Conservation (phyloP, 148 eudicot species). For the Amaranthus cruentus region DNA sequence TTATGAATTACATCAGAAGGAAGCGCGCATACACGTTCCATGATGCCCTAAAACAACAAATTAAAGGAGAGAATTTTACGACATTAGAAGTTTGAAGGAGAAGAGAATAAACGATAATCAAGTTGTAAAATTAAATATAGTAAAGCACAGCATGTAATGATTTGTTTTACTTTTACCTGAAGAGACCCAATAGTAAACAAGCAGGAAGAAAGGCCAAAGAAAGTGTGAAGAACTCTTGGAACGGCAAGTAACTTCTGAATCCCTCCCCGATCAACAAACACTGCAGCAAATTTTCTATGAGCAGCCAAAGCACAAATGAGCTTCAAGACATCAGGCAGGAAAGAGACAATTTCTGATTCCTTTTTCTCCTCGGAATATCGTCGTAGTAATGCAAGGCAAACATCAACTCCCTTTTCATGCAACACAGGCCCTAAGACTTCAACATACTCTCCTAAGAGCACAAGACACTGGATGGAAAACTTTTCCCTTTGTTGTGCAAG, state of each 20-base stretch:
- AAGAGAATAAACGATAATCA: conserved; percentile 7
- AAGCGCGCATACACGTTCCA: conserved; percentile 96
- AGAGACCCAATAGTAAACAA: conserved; percentile 91
- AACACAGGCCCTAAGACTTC: conserved; percentile 94
- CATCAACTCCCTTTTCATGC: conserved; percentile 97
- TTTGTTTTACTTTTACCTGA: conserved; percentile 68
- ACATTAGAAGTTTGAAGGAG: not conserved
- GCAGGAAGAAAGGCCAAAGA: conserved; percentile 88
- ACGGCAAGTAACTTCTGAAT: conserved; percentile 79
- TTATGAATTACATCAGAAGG: conserved; percentile 67
- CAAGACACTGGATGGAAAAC: conserved; percentile 88
- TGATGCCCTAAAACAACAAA: conserved; percentile 56
- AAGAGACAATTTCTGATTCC: conserved; percentile 37
- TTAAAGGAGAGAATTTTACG: not conserved
- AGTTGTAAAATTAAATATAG: not conserved
- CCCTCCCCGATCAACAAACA: conserved; percentile 95
- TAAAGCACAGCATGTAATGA: conserved; percentile 4
- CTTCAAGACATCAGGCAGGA: conserved; percentile 85
- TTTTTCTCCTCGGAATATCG: conserved; percentile 51
- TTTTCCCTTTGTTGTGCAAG: conserved; percentile 73
- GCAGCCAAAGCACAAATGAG: conserved; percentile 88
- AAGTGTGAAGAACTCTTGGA: conserved; percentile 71
- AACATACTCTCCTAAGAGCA: conserved; percentile 84
- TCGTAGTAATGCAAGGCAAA: conserved; percentile 69
- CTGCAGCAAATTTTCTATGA: conserved; percentile 85